Conservation (phyloP, 305 asterid species). For the Petunia hybrid region DNA sequence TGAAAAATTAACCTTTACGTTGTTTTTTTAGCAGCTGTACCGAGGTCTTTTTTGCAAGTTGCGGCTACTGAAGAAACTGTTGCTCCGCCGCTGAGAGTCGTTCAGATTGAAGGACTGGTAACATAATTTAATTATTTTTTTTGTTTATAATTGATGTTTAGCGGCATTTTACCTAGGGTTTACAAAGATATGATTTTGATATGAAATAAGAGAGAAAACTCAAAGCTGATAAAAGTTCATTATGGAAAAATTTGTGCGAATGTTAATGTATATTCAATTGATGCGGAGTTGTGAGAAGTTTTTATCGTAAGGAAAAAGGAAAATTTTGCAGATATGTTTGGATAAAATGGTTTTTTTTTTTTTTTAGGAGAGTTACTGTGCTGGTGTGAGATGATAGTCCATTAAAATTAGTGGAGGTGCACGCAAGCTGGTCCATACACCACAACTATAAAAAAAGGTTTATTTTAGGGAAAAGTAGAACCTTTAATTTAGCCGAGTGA, state of each 20-base stretch:
- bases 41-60: slow-evolving; percentile 87
- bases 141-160: not conserved
- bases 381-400: not conserved
- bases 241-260: not conserved
- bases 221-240: not conserved
- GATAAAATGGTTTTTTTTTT: not conserved
- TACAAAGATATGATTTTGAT: not conserved
- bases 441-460: not conserved
- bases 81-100: slow-evolving; percentile 83
- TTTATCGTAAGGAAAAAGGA: not conserved
- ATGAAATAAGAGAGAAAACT: too few relatives aligned
- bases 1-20: not conserved
- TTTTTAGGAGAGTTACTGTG: too few relatives aligned
- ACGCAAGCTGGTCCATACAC: not conserved
- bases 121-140: not conserved
- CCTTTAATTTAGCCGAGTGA: not conserved
- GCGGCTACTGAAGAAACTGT: slow-evolving; percentile 81
- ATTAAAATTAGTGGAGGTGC: not conserved
- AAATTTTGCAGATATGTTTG: not conserved
- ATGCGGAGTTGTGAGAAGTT: not conserved
- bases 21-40: slow-evolving; percentile 32
- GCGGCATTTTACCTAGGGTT: not conserved
- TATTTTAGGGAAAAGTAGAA: too few relatives aligned
- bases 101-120: slow-evolving; percentile 98
- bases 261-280: too few relatives aligned